A percentile compares a stretch with the other conserved stretches of the same genome.
Evolutionary conservation across 2,329 filamentous ascomycete genomes (phyloP).

Genomic region (Hypocrella siamensis): DNA sequence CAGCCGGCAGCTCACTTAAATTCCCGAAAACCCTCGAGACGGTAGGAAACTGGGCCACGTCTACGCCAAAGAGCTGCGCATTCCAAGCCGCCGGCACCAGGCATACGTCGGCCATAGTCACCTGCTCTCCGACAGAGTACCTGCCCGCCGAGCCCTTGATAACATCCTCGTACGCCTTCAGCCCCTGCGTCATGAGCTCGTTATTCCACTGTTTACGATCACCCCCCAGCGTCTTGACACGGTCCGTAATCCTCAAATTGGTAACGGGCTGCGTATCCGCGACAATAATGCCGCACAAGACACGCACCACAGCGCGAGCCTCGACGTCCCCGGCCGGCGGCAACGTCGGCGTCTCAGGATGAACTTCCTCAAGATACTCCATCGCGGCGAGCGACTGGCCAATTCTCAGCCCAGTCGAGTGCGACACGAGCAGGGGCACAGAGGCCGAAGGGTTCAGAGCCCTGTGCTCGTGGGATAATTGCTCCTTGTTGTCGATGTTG

Average conservation of each 20-base stretch:
- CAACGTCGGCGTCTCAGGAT: conserved; percentile 27
- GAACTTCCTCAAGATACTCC: conserved; percentile 44
- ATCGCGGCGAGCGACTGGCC: conserved; percentile 43
- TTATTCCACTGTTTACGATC: conserved; percentile 32
- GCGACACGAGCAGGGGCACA: conserved; percentile 36
- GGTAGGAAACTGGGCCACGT: conserved; percentile 30
- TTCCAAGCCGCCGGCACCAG: conserved; percentile 43
- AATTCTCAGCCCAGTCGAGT: conserved; percentile 22
- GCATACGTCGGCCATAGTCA: conserved; percentile 43
- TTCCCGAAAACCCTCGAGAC: conserved; percentile 27
- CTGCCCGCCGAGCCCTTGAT: conserved; percentile 22
- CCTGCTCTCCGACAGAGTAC: conserved; percentile 37
- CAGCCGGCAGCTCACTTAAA: conserved; percentile 31
- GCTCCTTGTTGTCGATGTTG: conserved; percentile 39
- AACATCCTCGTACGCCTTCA: conserved; percentile 39
- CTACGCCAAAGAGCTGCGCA: conserved; percentile 37
- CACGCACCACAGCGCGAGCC: conserved; percentile 32
- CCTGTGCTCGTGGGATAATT: conserved; percentile 26
- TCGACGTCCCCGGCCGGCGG: conserved; percentile 27
- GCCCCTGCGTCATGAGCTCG: conserved; percentile 32
- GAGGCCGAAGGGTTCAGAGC: conserved; percentile 35
- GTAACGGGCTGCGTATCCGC: conserved; percentile 45
- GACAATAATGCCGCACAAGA: conserved; percentile 36
- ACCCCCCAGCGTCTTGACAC: conserved; percentile 26
- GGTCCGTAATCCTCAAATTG: conserved; percentile 36